Conservation (phyloP, 163 green algal genomes). For the Prototheca wickerhamii region DNA sequence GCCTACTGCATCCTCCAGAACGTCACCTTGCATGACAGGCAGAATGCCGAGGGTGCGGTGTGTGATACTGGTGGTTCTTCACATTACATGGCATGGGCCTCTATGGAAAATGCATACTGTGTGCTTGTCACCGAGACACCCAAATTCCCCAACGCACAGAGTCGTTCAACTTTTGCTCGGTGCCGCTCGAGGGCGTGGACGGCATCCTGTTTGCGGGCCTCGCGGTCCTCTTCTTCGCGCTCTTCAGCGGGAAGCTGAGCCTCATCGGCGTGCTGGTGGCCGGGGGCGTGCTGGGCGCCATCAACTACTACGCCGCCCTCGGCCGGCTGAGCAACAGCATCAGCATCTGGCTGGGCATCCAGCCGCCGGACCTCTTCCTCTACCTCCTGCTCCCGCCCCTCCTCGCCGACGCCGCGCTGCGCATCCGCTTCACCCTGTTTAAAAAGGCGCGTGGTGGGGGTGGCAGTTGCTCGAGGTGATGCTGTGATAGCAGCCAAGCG, state of each 20-base stretch:
- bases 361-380: constrained; percentile 73
- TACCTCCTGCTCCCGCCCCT: constrained; percentile 86
- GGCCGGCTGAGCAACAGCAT: constrained; percentile 68
- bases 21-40: constrained; percentile 1
- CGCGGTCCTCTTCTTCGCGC: constrained; percentile 36
- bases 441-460: constrained; percentile 5
- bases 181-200: constrained; percentile 42
- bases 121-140: neutral
- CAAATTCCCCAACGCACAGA: constrained; percentile 21
- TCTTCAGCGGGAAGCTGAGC: constrained; percentile 46
- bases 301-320: constrained; percentile 53
- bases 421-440: constrained; percentile 84
- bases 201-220: constrained; percentile 60
- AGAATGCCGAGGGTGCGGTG: constrained; percentile 4
- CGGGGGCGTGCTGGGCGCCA: constrained; percentile 20
- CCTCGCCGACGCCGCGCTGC: constrained; percentile 70
- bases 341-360: constrained; percentile 66
- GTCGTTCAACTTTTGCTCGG: constrained; percentile 65
- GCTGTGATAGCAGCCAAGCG: too few relatives aligned
- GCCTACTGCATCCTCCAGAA: constrained; percentile 8
- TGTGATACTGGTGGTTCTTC: too few relatives aligned
- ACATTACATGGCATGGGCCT: neutral
- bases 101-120: neutral
- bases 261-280: constrained; percentile 53
- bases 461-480: neutral